Evolutionary conservation across 1,284 basidiomycete genomes (phyloP).

Genomic region (Leccinum fallax): DNA sequence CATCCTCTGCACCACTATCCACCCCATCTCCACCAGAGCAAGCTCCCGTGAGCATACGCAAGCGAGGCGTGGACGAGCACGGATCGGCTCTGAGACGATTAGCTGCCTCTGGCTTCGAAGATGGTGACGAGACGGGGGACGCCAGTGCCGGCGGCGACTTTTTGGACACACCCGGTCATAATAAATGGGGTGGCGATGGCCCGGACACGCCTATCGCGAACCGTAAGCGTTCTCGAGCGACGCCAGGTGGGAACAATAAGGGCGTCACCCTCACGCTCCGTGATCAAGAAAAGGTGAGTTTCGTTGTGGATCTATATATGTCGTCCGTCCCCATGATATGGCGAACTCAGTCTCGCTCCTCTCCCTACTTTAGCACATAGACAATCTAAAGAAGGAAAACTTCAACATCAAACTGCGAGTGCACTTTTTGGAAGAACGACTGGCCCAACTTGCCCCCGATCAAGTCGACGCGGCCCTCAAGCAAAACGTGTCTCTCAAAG

Average conservation of each 20-base stretch:
- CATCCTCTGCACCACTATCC: slow-evolving; percentile 53
- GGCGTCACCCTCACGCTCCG: slow-evolving; percentile 78
- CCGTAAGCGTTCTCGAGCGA: slow-evolving; percentile 47
- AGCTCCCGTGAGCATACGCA: slow-evolving; percentile 16
- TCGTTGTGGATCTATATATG: neutral
- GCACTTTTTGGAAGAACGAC: slow-evolving; percentile 89
- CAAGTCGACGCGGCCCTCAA: slow-evolving; percentile 90
- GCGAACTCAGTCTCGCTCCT: neutral
- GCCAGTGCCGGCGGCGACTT: slow-evolving; percentile 39
- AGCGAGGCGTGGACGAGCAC: slow-evolving; percentile 24
- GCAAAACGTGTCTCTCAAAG: slow-evolving; percentile 93
- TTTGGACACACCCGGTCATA: slow-evolving; percentile 52
- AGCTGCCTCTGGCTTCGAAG: slow-evolving; percentile 35
- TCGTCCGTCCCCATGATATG: neutral
- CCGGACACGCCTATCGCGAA: slow-evolving; percentile 50
- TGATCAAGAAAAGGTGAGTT: slow-evolving; percentile 88
- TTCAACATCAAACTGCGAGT: slow-evolving; percentile 94
- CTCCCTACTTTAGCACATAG: slow-evolving; percentile 69
- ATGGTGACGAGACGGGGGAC: slow-evolving; percentile 43
- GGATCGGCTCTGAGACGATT: slow-evolving; percentile 30
- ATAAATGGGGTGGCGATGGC: slow-evolving; percentile 49
- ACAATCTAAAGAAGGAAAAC: slow-evolving; percentile 93
- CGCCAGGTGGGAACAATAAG: slow-evolving; percentile 47
- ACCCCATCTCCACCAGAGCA: slow-evolving; percentile 52
- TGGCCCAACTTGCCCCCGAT: slow-evolving; percentile 86